These are phyloP conservation scores for Rubroboletus pulcherrimus DNA, from an alignment of 768 basidiomycete genomes.

Conservation along the genomic window DNA sequence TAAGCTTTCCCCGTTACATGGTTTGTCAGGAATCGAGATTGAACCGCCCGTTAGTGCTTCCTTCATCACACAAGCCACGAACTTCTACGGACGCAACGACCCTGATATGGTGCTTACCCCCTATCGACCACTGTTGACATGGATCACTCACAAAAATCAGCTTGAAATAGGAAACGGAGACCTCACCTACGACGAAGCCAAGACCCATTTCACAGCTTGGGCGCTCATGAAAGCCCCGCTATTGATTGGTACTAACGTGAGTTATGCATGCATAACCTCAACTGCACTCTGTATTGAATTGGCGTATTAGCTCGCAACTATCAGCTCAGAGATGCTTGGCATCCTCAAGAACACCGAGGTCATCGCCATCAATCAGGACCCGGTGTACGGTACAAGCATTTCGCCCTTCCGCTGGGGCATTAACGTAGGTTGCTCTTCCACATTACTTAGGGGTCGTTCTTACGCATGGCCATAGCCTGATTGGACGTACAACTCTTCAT, in stretches of 20 bases:
- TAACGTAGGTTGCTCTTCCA: constrained; percentile 41
- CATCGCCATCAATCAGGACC: constrained; percentile 64
- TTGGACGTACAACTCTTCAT: constrained; percentile 36
- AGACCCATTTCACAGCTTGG: constrained; percentile 70
- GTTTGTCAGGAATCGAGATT: background rate
- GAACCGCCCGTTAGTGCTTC: constrained; percentile 45
- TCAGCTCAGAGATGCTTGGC: constrained; percentile 46
- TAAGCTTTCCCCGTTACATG: constrained; percentile 20
- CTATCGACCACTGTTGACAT: background rate
- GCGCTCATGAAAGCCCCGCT: constrained; percentile 65
- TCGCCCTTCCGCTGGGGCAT: constrained; percentile 68
- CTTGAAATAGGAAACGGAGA: constrained; percentile 63
- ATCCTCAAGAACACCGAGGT: constrained; percentile 62
- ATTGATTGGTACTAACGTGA: constrained; percentile 57
- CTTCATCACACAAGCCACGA: constrained; percentile 56
- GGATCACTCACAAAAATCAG: constrained; percentile 27
- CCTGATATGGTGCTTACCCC: constrained; percentile 51
- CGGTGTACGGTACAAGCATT: constrained; percentile 55
- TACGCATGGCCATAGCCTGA: constrained; percentile 26
- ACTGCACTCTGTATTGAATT: background rate
- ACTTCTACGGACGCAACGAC: constrained; percentile 65
- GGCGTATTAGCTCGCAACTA: constrained; percentile 42
- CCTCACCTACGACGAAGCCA: constrained; percentile 58
- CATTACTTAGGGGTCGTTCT: background rate
- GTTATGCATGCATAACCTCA: constrained; percentile 13